Evolutionary conservation across 306 rosid species (phyloP), one percentile per base, ranked within the genome.

Genomic region (Heteromeles arbutifolia): DNA sequence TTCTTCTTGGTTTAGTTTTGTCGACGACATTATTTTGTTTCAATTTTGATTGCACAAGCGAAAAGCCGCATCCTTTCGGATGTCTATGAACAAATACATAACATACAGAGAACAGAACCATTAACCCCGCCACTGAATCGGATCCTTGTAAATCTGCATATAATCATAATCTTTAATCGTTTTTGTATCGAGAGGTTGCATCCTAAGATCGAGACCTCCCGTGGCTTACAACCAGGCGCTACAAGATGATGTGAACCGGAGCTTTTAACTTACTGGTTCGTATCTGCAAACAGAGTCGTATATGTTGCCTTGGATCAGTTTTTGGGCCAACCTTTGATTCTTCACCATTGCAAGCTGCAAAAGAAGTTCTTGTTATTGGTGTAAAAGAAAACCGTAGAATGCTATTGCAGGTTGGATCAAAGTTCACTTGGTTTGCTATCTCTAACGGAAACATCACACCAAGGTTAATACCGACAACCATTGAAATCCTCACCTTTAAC

Each of bases 291-390:
- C 85, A 70, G 96, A 92, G 81, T 96, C 88, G 48, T 88, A 92
- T 78, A 96, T 83, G 82, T 89, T 87, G 76, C 99, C 99, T 64
- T 87, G 78, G 48, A 96, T 66, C 89, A 92, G 85, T 78, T 96
- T 96, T 54, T 90, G 97, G 28, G 99, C 99, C 87, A 96, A 80
- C 85, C 99, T 89, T 85, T 88, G 99, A 75, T 96, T 96, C 85
- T 96, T 96, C 85, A 96, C 98, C 99, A 96, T 96, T 24, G 99
- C 98, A 81, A 92, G 98, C 99, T 96, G 96, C 89, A 68, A 77
- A 79, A 18, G 54, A 13, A 14, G 34, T 26, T 71, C 10, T 19
- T 59, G 39, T 81, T 50, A 66, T 34, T 25, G 24, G 62, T 39
- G 45, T 15, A n/a, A 75, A 68, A 77, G 72, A 10, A 59, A 69